Base-by-base conservation (phyloP, 1,139 yeast species). In the Yamadazyma pseudoaaseri region DNA sequence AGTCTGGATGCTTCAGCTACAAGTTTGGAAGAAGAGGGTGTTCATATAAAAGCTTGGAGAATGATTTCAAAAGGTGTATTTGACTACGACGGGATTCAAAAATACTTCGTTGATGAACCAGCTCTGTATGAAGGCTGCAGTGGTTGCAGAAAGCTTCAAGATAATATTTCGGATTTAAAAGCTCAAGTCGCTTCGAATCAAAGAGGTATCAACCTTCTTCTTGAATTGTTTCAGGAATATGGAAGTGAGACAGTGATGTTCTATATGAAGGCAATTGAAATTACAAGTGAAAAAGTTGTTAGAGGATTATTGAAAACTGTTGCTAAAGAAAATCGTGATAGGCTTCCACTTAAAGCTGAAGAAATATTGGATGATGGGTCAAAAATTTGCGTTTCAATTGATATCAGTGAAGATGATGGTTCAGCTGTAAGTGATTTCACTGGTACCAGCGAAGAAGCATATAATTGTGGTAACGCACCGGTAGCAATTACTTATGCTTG, bases 401-500 rank as follows among this genome's bases (percentile, higher is more conserved):
- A 52, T 2, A 68, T 67, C 25, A 52, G 65, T 39, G 54, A 58
- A 4, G 53, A 54, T 27, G 44, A 56, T 10, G 73, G 73, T 3
- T 56, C 54, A 27, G 68, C 73, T 1, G 57, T 56, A 8, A 67
- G 67, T 49, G 74, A 68, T 38, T 67, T 68, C 41, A 58, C 59
- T 10, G 62, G 54, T 25, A 60, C 69, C 8, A 73, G 74, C 3
- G 70, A 66, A 40, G 70, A 68, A 39, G 57, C 66, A 34, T 60
- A 67, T 43, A 73, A 73, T 6, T 67, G 67, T 35, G 59, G 67
- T 49, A 68, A 68, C 48, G 70, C 72, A 2, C 73, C 65, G 2
- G 72, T 70, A 39, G 89, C 95, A 1, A 84, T 86, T 42, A 76
- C 92, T 6, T 75, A 78, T 47, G 82, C 92, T n/a, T 92, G 95